phyloP scores from a whole-genome alignment of 1,284 basidiomycete species.

The Pseudozyma hubeiensis region DNA sequence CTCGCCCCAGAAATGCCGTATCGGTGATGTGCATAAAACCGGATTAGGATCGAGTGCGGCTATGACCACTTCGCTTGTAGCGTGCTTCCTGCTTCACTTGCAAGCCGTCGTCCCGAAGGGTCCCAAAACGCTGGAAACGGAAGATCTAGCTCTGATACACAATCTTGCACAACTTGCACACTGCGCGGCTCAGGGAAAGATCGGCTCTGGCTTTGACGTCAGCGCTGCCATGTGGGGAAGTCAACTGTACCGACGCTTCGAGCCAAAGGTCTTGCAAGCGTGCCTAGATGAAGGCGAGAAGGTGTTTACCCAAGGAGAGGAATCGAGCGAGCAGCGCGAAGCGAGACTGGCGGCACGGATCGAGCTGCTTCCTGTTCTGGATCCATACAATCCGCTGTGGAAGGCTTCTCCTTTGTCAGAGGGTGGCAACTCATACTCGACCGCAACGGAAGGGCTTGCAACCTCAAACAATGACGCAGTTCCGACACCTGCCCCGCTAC shows the following conservation, averaged over 20 bases:
- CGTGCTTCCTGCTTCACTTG: slow-evolving; percentile 84
- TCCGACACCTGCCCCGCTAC: slow-evolving; percentile 56
- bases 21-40: slow-evolving; percentile 92
- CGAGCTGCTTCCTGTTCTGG: slow-evolving; percentile 46
- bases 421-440: slow-evolving; percentile 33
- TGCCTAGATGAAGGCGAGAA: slow-evolving; percentile 50
- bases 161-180: slow-evolving; percentile 96
- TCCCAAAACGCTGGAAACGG: slow-evolving; percentile 31
- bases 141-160: slow-evolving; percentile 74
- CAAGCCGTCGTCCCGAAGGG: slow-evolving; percentile 70
- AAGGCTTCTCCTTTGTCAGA: slow-evolving; percentile 45
- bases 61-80: slow-evolving; percentile 92
- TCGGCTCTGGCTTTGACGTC: slow-evolving; percentile 97
- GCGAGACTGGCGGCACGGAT: slow-evolving; percentile 19
- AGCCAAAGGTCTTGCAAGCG: slow-evolving; percentile 71
- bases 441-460: slow-evolving; percentile 57
- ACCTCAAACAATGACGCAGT: slow-evolving; percentile 14
- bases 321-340: slow-evolving; percentile 17
- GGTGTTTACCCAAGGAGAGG: slow-evolving; percentile 51
- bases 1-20: slow-evolving; percentile 71
- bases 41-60: slow-evolving; percentile 97
- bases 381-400: slow-evolving; percentile 63
- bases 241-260: slow-evolving; percentile 91
- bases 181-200: slow-evolving; percentile 96
- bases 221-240: slow-evolving; percentile 93